Conservation (phyloP, 2,329 filamentous ascomycete genomes). For the Colletotrichum lupini region DNA sequence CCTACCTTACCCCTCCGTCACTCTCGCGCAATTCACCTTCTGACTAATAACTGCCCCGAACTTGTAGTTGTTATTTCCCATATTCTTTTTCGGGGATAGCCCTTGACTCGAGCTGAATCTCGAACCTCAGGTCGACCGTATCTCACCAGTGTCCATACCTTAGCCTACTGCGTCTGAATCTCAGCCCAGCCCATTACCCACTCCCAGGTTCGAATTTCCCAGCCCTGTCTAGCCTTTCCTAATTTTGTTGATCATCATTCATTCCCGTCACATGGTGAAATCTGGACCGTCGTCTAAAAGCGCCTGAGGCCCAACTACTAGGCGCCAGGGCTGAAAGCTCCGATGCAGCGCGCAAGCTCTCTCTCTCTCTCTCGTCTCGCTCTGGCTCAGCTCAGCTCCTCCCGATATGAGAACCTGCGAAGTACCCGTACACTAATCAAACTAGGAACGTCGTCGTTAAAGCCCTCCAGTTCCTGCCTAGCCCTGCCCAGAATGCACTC, state of each 20-base stretch:
- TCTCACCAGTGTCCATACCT: not conserved
- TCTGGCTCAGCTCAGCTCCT: conserved; percentile 2
- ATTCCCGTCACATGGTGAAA: not conserved
- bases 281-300: not conserved
- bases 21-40: not conserved
- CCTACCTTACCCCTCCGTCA: conserved; percentile 1
- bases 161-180: no score
- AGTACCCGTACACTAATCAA: no score
- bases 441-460: not conserved
- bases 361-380: not conserved
- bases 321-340: not conserved
- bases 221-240: not conserved
- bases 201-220: not conserved
- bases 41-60: not conserved
- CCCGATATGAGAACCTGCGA: not conserved
- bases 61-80: not conserved
- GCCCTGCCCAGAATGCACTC: not conserved
- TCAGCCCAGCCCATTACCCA: not conserved
- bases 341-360: not conserved
- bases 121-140: not conserved
- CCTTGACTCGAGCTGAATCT: not conserved
- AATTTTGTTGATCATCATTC: not conserved
- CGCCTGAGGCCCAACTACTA: conserved; percentile 2
- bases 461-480: not conserved
- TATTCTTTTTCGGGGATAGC: not conserved